Evolutionary conservation across 495 filamentous ascomycete genomes (phyloP), one percentile per base, ranked within the genome.

Genomic region (Penicillium flavigenum): DNA sequence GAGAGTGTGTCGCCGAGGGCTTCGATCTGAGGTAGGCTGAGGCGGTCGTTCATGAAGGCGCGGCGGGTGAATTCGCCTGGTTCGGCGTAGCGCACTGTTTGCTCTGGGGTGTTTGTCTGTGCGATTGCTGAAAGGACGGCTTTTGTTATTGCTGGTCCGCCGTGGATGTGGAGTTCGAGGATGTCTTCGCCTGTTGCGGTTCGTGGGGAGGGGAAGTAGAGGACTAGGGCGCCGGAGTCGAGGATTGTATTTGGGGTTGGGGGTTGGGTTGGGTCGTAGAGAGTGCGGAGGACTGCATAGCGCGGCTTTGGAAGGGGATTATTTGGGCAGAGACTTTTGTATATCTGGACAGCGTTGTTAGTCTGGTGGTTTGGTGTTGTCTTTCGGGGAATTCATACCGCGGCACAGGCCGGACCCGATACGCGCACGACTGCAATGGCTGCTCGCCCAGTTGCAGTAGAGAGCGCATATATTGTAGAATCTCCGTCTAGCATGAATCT

Each of bases 51-150:
- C 71, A 88, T 78, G 69, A 98, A 98, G 7, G 95, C 92, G 38
- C 93, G 89, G 32, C 86, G 86, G 7, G 94, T 98, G 72, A 98
- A 98, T 65, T 98, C 94, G 55, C 94, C 94, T 1, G 94, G 89
- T 63, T 96, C 94, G 0, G 94, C 94, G 63, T 96, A 96, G 11
- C 90, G 90, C 44, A 96, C 83, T n/a, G 57, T 53, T 27, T 61
- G 61, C 4, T 61, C 60, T 1, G 55, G 42, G 29, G 47, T 46
- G 42, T 63, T 68, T 4, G 63, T 70, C n/a, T 73, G 73, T 0
- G 87, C 79, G 54, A 98, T 90, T 9, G 91, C 91, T 8, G 79
- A 69, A 1, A 98, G 80, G 0, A 96, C 89, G 6, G 95, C 88
- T 63, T 88, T 89, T 52, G 95, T 86, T 27, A 92, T 88, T 7